Percentiles rank a stretch among this genome's conserved stretches.
Evolutionary conservation across 164 flowering plant species (phyloP).

Genomic region (Warburgia ugandensis): DNA sequence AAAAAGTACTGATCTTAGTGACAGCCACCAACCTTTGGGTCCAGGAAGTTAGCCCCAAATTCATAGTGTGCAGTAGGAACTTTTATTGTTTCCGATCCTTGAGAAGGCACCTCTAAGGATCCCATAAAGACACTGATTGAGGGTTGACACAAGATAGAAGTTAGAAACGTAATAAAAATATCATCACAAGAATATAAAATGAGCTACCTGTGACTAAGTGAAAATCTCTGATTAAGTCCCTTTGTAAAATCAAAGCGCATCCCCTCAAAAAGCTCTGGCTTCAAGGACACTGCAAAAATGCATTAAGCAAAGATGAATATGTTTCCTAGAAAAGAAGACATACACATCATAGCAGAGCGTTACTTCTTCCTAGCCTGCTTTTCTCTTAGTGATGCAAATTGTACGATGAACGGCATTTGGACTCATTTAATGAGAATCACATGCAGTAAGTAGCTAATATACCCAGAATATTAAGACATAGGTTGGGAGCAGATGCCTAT

Average conservation of each 20-base stretch:
- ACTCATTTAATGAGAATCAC: too few species aligned
- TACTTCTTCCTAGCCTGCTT: too few species aligned
- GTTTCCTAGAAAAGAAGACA: too few species aligned
- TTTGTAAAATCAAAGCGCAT: slow-evolving; percentile 89
- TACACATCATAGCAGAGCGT: too few species aligned
- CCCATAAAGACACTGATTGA: slow-evolving; percentile 77
- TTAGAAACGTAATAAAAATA: neutral
- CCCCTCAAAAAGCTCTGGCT: slow-evolving; percentile 94
- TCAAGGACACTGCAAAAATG: slow-evolving; percentile 87
- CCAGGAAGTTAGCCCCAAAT: slow-evolving; percentile 88
- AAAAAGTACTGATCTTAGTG: neutral
- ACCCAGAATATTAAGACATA: too few species aligned
- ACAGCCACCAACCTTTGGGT: slow-evolving; percentile 59
- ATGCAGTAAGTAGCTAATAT: too few species aligned
- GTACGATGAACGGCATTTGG: too few species aligned
- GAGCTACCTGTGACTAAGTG: slow-evolving; percentile 81
- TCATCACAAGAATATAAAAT: neutral
- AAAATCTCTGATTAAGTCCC: slow-evolving; percentile 70
- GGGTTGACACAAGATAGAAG: neutral
- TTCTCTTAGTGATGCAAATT: too few species aligned
- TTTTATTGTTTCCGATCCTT: slow-evolving; percentile 73
- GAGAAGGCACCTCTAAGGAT: slow-evolving; percentile 78
- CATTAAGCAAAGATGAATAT: too few species aligned
- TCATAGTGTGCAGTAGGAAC: slow-evolving; percentile 86
- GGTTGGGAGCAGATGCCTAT: too few species aligned